Base-by-base conservation (phyloP, 2,329 filamentous ascomycete species). In the Incumbomyces delicatus region DNA sequence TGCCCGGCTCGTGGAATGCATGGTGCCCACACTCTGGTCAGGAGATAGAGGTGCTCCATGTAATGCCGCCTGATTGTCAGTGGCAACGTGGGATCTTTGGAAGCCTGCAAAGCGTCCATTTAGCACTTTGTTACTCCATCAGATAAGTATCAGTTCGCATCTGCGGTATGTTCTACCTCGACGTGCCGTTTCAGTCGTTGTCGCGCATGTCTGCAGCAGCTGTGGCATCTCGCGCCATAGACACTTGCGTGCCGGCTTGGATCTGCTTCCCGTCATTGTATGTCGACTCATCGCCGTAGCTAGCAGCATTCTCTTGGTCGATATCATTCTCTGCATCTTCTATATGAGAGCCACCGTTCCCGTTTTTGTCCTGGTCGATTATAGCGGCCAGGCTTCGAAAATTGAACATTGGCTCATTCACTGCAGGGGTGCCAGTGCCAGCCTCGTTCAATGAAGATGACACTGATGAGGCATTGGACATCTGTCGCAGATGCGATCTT, bases 371-470 rank as follows among this genome's bases (percentile, higher is more conserved):
- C 33, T 76, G 79, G 0, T 82, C 85, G 27, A 95, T 85, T 62
- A 94, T 86, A 51, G 87, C 85, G 1, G 87, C 85, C 17, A 96
- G 69, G 56, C 87, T 95, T 47, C 81, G 76, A 61, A 95, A 95
- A 63, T 95, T 95, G 66, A 94, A 92, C 77, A 95, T 80, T 2
- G 87, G 79, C 60, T 95, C 89, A 13, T 62, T 81, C 3, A 22
- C 47, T 44, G 37, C 49, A 1, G 70, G 71, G 39, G 71, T 74
- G 27, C 70, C 76, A 1, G 72, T 69, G 1, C 73, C 69, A 29
- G 82, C 85, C 42, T 90, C 87, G 0, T 79, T 72, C 11, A 82
- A 71, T 0, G 87, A 94, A 0, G 88, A 94, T 7, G 81, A 80
- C 0, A 85, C 77, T 0, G 88, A 94, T 0, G 89, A 95, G 1